Base-by-base conservation (phyloP, 768 basidiomycete species). In the Rhizopogon salebrosus region DNA sequence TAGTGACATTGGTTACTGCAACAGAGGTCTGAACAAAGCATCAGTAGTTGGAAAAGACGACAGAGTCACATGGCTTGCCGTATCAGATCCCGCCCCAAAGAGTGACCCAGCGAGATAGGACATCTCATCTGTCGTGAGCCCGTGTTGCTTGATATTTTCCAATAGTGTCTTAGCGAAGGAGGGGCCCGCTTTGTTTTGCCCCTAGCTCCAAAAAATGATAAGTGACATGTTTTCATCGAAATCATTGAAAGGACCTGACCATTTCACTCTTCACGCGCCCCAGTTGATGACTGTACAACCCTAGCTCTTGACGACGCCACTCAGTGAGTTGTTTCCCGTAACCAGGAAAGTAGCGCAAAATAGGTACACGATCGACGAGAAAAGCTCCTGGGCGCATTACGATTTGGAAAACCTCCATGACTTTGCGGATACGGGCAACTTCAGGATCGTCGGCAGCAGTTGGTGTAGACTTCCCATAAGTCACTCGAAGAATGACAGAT, bases 41-140 rank as follows among this genome's bases (percentile, higher is more conserved):
- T 18, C 20, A 18, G n/a, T 31, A 35, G 39, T n/a, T 16, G 16
- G 13, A 22, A n/a, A 4, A 16, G 6, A n/a, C 1, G n/a, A 4
- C n/a, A 6, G n/a, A 48, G 10, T 34, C 6, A 27, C 24, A 43
- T 23, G n/a, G 45, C 62, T 40, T 48, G 65, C 71, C 6, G 82
- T 83, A 54, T 82, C 81, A 1, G 76, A 73, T 2, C 82, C 82
- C 6, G 82, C 82, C 16, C 80, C 81, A 55, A 83, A 84, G 67
- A 84, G 74, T 36, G 71, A 70, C 1, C 82, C 83, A 1, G 78
- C 80, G 16, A 84, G 73, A 63, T 83, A 84, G 0, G 80, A 75
- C 6, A 75, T 73, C 54, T 85, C 81, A 48, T 77, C 68, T 42
- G 76, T 69, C 4, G 78, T 72, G 8, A 84, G 71, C 7, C 71